These are phyloP conservation scores for Ceratocystis harringtonii DNA, from an alignment of 2,329 filamentous ascomycete genomes.

Conservation along the genomic window DNA sequence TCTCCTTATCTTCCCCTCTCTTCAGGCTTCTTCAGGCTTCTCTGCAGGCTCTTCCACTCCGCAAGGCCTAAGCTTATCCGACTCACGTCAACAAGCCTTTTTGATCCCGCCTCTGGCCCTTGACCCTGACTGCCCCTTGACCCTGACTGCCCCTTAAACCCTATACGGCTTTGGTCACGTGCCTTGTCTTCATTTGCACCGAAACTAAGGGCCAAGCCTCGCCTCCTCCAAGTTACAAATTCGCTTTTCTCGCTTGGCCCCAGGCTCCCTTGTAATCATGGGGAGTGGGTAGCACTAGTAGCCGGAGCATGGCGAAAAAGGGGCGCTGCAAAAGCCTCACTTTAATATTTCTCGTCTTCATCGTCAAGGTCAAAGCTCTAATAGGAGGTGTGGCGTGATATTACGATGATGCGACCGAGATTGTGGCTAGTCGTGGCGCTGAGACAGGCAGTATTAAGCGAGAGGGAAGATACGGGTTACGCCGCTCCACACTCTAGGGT, in stretches of 20 bases:
- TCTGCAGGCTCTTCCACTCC: background rate
- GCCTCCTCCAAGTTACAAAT: background rate
- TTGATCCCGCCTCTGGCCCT: too few species aligned
- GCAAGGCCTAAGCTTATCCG: background rate
- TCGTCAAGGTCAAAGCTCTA: background rate
- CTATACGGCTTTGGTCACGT: background rate
- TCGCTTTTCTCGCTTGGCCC: background rate
- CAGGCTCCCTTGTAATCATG: too few species aligned
- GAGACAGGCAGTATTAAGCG: background rate
- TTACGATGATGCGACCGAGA: background rate
- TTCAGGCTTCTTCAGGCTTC: background rate
- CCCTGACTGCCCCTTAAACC: too few species aligned
- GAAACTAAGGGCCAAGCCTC: too few species aligned
- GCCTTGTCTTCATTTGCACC: background rate
- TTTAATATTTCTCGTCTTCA: too few species aligned
- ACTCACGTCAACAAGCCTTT: too few species aligned
- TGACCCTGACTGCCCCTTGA: too few species aligned
- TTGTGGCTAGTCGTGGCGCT: background rate
- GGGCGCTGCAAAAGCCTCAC: background rate
- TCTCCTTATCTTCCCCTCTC: background rate
- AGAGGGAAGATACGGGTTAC: background rate
- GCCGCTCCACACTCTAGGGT: background rate
- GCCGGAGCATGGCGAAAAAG: too few species aligned
- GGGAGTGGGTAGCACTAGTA: too few species aligned
- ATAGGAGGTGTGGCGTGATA: background rate